These are phyloP conservation scores for Aureobasidium subglaciale DNA, from an alignment of 2,329 filamentous ascomycete species.

Conservation along the genomic window DNA sequence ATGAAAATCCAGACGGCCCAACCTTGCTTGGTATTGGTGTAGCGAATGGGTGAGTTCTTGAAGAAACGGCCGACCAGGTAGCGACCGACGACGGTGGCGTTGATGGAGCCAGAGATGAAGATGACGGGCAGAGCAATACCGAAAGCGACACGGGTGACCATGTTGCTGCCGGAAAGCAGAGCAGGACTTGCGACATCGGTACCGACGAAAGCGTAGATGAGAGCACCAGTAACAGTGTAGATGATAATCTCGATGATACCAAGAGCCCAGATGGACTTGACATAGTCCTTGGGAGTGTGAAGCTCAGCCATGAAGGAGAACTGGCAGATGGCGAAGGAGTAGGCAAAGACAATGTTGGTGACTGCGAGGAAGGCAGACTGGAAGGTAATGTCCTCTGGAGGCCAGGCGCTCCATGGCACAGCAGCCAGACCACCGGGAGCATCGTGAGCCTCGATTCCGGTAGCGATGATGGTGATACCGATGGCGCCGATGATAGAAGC, in stretches of 20 bases:
- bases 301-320: slow-evolving; percentile 63
- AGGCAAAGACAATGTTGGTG: slow-evolving; percentile 65
- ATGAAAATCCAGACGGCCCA: slow-evolving; percentile 55
- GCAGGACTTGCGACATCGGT: slow-evolving; percentile 57
- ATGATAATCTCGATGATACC: slow-evolving; percentile 55
- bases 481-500: slow-evolving; percentile 30
- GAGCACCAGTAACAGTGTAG: slow-evolving; percentile 58
- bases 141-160: slow-evolving; percentile 59
- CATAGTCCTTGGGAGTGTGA: slow-evolving; percentile 55
- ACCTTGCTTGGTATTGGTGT: slow-evolving; percentile 36
- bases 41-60: slow-evolving; percentile 45
- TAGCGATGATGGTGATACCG: slow-evolving; percentile 30
- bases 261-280: slow-evolving; percentile 53
- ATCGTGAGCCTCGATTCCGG: slow-evolving; percentile 25
- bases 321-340: slow-evolving; percentile 50
- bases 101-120: slow-evolving; percentile 65
- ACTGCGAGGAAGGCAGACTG: slow-evolving; percentile 56
- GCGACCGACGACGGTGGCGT: slow-evolving; percentile 43
- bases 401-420: slow-evolving; percentile 31
- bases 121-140: slow-evolving; percentile 67
- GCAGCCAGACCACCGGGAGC: slow-evolving; percentile 25
- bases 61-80: slow-evolving; percentile 62
- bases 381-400: slow-evolving; percentile 34
- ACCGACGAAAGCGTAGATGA: slow-evolving; percentile 63
- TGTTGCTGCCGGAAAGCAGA: slow-evolving; percentile 52